phyloP scores from a whole-genome alignment of 176 grass and related monocot species.

The Pharus latifolius region DNA sequence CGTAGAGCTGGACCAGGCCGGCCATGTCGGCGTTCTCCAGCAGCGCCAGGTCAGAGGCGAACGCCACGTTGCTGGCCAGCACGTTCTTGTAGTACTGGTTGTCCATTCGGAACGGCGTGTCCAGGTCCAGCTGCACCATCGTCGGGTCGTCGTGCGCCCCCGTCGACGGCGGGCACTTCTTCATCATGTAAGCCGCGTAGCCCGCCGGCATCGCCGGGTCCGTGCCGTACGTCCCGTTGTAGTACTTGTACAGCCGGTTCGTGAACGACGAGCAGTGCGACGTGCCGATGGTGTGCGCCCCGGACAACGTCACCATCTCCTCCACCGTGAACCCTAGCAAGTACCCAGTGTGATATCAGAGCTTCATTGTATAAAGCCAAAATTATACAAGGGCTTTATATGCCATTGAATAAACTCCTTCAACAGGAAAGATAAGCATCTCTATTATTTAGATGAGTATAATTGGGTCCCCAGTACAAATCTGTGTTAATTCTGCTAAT shows the following conservation, averaged over 20 bases:
- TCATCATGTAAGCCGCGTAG: conserved; percentile 14
- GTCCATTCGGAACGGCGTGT: conserved; percentile 22
- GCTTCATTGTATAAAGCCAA: no score
- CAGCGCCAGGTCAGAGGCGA: conserved; percentile 31
- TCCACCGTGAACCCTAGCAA: conserved; percentile 11
- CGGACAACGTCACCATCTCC: conserved; percentile 35
- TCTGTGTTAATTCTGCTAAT: no score
- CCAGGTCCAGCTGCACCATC: conserved; percentile 34
- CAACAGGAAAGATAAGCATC: no score
- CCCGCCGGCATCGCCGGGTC: conserved; percentile 18
- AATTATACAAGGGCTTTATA: no score
- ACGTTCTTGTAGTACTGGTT: conserved; percentile 54
- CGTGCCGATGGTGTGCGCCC: conserved; percentile 39
- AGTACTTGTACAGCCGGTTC: conserved; percentile 25
- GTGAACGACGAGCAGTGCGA: conserved; percentile 38
- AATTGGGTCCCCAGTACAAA: no score
- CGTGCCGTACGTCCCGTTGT: not conserved
- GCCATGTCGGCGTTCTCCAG: not conserved
- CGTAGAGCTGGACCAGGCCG: conserved; percentile 11
- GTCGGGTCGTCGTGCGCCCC: conserved; percentile 4
- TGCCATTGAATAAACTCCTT: no score
- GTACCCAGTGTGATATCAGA: not conserved
- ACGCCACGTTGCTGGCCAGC: conserved; percentile 3
- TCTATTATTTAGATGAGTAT: no score
- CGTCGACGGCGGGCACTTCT: conserved; percentile 24